phyloP scores from a whole-genome alignment of 2,329 filamentous ascomycete species.

The Blumeriella jaapii region DNA sequence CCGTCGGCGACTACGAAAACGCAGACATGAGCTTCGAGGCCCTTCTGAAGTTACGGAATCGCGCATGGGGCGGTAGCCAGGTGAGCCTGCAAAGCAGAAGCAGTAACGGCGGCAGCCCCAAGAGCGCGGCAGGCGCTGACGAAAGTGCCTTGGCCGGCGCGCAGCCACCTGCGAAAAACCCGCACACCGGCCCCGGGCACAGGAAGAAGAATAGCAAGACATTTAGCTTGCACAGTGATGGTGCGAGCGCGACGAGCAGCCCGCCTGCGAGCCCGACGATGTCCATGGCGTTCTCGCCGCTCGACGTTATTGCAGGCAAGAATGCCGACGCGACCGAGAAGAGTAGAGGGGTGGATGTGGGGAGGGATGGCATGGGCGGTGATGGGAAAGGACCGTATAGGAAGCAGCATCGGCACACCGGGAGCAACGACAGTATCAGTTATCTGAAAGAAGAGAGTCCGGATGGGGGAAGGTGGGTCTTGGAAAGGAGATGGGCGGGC shows the following conservation, averaged over 20 bases:
- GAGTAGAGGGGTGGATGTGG: too few species aligned
- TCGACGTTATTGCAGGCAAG: slow-evolving; percentile 1
- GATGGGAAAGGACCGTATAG: too few species aligned
- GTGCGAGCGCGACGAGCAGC: slow-evolving; percentile 7
- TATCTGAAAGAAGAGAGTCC: too few species aligned
- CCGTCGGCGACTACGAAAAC: slow-evolving; percentile 32
- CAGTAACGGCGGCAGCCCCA: slow-evolving; percentile 31
- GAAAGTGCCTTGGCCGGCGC: slow-evolving; percentile 19
- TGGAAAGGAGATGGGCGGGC: too few species aligned
- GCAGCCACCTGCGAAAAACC: too few species aligned
- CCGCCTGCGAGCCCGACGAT: slow-evolving; percentile 18
- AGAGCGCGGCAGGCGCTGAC: slow-evolving; percentile 15
- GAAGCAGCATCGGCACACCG: too few species aligned
- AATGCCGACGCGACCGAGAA: background rate
- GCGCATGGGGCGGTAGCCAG: slow-evolving; percentile 73
- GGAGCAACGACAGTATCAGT: too few species aligned
- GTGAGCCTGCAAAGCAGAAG: slow-evolving; percentile 56
- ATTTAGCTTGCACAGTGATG: slow-evolving; percentile 18
- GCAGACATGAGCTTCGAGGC: slow-evolving; percentile 60
- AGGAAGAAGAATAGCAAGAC: slow-evolving; percentile 20
- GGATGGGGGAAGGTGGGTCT: too few species aligned
- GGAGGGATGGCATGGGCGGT: too few species aligned
- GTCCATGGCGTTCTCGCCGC: slow-evolving; percentile 9
- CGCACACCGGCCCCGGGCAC: slow-evolving; percentile 23
- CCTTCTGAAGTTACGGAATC: slow-evolving; percentile 56